Evolutionary conservation across 768 basidiomycete genomes (phyloP), one percentile per base, ranked within the genome.

Genomic region (Tricholoma saponaceum): DNA sequence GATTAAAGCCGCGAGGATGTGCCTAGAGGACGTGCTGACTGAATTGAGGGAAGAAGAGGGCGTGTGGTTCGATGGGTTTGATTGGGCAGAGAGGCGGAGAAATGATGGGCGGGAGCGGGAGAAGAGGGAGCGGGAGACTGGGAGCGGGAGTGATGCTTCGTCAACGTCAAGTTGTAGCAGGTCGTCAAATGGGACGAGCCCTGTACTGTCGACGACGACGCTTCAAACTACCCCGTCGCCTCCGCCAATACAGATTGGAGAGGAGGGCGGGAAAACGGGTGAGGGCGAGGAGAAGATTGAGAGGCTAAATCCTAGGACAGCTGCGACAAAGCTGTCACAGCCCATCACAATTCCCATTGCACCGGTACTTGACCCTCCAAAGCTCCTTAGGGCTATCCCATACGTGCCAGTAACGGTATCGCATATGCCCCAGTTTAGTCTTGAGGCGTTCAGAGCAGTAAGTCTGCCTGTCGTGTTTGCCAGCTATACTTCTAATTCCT

Each of bases 191-290:
- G 59, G 70, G 41, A 89, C 89, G 18, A 89, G 87, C 61, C 89
- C 89, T 0, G 87, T 89, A 3, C 66, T 90, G 25, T 89, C 87
- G 12, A 86, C 87, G 1, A 82, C 85, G 7, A 91, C 89, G 6
- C 65, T 90, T 28, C 85, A 86, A 60, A 91, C 89, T n/a, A 90
- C 89, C 6, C 89, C 89, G 0, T 87, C 85, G 1, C 89, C 89
- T 0, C 85, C 87, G 0, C 88, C 88, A 25, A 63, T 69, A 2
- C 67, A 65, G 14, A 62, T 61, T 20, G 65, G 62, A 6, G 72
- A 66, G 18, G 65, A 30, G 5, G 53, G 39, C 28, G 23, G 68
- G 41, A 69, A 70, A 55, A 74, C 73, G 58, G 71, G 71, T 12
- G 69, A 71, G 46, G 77, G 74, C 54, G 70, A 72, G 3, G 70